phyloP scores from a whole-genome alignment of 2,329 filamentous ascomycete genomes.

The Huntiella omanensis region DNA sequence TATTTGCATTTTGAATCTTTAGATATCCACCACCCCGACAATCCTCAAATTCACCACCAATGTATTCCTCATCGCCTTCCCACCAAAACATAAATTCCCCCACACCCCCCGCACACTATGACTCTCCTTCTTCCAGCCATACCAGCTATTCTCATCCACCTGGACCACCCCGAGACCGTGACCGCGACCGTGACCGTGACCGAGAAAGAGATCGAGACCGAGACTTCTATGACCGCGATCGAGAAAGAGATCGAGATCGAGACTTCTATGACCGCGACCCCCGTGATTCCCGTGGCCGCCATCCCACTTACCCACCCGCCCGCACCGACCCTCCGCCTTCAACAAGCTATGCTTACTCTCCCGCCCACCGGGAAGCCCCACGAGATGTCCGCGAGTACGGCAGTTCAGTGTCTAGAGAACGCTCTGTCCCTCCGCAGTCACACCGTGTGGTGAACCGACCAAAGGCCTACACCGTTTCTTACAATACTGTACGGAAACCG shows the following conservation, averaged over 20 bases:
- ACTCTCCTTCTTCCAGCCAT: constrained; percentile 3
- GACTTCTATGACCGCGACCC: background rate
- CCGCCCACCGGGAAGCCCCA: background rate
- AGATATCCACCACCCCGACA: constrained; percentile 2
- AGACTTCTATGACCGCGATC: too few relatives aligned
- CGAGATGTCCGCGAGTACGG: background rate
- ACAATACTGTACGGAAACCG: constrained; percentile 9
- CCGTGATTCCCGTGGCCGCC: background rate
- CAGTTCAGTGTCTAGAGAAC: background rate
- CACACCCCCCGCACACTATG: constrained; percentile 6
- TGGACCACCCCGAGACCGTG: background rate
- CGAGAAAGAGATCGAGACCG: too few relatives aligned
- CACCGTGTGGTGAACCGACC: constrained; percentile 1
- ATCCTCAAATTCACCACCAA: constrained; percentile 6
- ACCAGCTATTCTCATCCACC: background rate
- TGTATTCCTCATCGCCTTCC: constrained; percentile 8
- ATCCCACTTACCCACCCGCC: background rate
- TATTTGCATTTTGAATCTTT: background rate
- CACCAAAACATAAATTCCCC: constrained; percentile 1
- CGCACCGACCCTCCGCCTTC: background rate
- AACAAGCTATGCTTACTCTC: background rate
- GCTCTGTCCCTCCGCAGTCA: background rate
- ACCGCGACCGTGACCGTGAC: background rate
- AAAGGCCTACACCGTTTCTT: constrained; percentile 10
- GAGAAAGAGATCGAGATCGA: background rate